Percentiles rank a stretch among this genome's conserved stretches.
phyloP scores from a whole-genome alignment of 2,329 filamentous ascomycete species.

The Colletotrichum viniferum region DNA sequence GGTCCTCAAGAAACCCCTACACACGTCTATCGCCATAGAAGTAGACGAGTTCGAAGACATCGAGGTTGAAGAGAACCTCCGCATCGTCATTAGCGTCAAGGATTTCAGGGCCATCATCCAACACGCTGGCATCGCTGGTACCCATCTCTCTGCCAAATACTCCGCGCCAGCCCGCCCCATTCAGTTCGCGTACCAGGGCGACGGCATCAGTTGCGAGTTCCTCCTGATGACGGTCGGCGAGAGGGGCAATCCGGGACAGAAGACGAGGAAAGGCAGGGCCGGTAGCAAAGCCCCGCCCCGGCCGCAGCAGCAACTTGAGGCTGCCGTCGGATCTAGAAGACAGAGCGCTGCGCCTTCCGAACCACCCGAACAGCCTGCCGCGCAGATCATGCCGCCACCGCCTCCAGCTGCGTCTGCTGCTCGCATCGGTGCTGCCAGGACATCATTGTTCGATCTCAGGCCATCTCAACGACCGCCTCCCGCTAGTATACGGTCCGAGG shows the following conservation, averaged over 20 bases:
- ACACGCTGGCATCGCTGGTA: slow-evolving; percentile 73
- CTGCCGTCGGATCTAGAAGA: slow-evolving; percentile 44
- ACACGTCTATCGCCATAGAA: slow-evolving; percentile 79
- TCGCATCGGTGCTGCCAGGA: slow-evolving; percentile 13
- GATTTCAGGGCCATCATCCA: slow-evolving; percentile 81
- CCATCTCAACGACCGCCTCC: slow-evolving; percentile 59
- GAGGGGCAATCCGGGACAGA: slow-evolving; percentile 51
- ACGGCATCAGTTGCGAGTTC: slow-evolving; percentile 75
- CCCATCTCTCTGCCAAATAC: slow-evolving; percentile 71
- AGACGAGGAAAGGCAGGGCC: slow-evolving; percentile 44
- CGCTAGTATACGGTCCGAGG: slow-evolving; percentile 66
- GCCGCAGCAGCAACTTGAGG: slow-evolving; percentile 49
- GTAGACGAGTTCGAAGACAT: slow-evolving; percentile 79
- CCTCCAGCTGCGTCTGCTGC: slow-evolving; percentile 27
- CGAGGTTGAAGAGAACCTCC: slow-evolving; percentile 73
- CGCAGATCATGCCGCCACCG: slow-evolving; percentile 30
- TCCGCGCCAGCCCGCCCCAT: slow-evolving; percentile 74
- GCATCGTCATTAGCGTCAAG: slow-evolving; percentile 82
- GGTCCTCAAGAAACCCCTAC: slow-evolving; percentile 78
- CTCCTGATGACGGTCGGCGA: slow-evolving; percentile 84
- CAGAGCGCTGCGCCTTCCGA: slow-evolving; percentile 44
- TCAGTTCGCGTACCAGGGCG: slow-evolving; percentile 72
- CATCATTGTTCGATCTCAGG: slow-evolving; percentile 45
- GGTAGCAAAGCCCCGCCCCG: slow-evolving; percentile 42
- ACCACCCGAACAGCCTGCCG: slow-evolving; percentile 26